A percentile compares a stretch with the other conserved stretches of the same genome.
Conservation (phyloP, 371 early-diverging fungal genomes). For the Zancudomyces culisetae region DNA sequence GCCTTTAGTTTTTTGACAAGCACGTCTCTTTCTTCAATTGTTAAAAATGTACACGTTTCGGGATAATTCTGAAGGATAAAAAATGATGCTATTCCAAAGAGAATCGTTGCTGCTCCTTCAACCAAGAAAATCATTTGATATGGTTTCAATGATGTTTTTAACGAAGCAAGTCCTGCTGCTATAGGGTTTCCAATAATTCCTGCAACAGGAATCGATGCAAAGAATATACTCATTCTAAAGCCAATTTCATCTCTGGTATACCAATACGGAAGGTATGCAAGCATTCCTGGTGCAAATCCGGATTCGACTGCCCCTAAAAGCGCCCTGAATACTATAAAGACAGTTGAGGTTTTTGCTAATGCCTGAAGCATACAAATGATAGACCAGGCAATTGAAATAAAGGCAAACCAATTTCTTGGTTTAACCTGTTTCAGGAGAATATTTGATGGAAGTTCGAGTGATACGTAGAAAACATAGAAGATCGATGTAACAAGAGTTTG, state of each 20-base stretch:
- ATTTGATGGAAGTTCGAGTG: conserved; percentile 27
- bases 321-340: conserved; percentile 28
- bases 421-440: conserved; percentile 29
- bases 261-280: conserved; percentile 20
- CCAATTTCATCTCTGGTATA: conserved; percentile 15
- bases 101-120: conserved; percentile 9
- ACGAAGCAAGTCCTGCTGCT: conserved; percentile 9
- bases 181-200: conserved; percentile 17
- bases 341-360: conserved; percentile 5
- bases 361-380: conserved; percentile 17
- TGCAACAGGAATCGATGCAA: conserved; percentile 16
- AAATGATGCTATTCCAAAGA: conserved; percentile 9
- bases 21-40: conserved; percentile 6
- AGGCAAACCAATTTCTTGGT: conserved; percentile 25
- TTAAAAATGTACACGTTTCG: conserved; percentile 13
- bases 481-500: not conserved
- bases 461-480: not conserved
- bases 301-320: conserved; percentile 46
- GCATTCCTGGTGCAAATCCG: conserved; percentile 33
- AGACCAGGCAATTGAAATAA: not conserved
- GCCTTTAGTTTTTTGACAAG: conserved; percentile 9
- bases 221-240: conserved; percentile 17
- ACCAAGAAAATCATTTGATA: conserved; percentile 17
- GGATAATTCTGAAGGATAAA: conserved; percentile 16
- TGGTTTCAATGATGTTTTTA: conserved; percentile 1